These are phyloP conservation scores for Juncus effusus DNA, from an alignment of 176 grass and related monocot species.

Conservation along the genomic window DNA sequence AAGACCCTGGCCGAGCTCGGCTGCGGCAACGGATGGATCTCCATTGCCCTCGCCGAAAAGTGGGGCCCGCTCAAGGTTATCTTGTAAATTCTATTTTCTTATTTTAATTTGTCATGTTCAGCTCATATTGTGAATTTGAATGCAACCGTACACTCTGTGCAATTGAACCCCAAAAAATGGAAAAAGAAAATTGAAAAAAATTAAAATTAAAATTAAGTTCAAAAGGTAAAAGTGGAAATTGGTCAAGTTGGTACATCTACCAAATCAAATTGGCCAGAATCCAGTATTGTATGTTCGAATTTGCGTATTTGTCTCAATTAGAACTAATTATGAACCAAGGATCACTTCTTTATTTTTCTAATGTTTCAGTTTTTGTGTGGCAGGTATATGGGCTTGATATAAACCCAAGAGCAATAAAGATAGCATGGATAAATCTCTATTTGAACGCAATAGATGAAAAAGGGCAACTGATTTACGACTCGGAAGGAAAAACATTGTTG, in stretches of 20 bases:
- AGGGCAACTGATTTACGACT: constrained; percentile 65
- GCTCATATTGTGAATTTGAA: too few species aligned
- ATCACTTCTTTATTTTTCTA: not conserved
- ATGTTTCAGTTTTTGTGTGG: constrained; percentile 18
- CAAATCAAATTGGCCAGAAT: not conserved
- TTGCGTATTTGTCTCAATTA: too few species aligned
- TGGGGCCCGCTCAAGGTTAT: constrained; percentile 84
- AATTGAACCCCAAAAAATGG: too few species aligned
- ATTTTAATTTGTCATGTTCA: too few species aligned
- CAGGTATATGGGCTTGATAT: constrained; percentile 98
- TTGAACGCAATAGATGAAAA: constrained; percentile 89
- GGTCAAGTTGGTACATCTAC: not conserved
- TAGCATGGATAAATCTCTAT: constrained; percentile 97
- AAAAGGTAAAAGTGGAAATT: too few species aligned
- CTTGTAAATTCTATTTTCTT: not conserved
- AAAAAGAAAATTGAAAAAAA: too few species aligned
- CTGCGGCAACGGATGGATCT: constrained; percentile 99
- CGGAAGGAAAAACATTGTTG: constrained; percentile 83
- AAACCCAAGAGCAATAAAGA: constrained; percentile 96
- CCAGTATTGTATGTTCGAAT: not conserved
- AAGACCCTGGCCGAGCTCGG: constrained; percentile 80
- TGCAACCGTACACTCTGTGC: too few species aligned
- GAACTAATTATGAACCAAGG: not conserved
- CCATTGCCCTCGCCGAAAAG: constrained; percentile 88
- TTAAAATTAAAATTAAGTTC: too few species aligned